Evolutionary conservation across 2,329 filamentous ascomycete species (phyloP), one percentile per base, ranked within the genome.

Genomic region (Cladobotryum mycophilum): DNA sequence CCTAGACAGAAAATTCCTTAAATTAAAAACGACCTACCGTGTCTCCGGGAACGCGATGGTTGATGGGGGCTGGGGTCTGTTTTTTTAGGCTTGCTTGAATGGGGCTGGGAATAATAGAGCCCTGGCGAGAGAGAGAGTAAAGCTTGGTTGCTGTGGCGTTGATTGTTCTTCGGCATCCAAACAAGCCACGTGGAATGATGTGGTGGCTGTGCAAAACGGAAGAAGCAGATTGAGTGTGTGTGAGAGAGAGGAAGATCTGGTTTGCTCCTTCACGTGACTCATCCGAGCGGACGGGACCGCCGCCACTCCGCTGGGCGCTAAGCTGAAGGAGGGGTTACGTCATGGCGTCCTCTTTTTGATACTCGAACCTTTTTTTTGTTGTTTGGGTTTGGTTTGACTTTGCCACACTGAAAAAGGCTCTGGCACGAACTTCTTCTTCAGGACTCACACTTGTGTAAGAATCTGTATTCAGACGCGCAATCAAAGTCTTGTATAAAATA

Each of bases 171-270:
- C 14, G 11, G 30, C 42, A 18, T 35, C 20, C 17, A 20, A 11
- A 41, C 47, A 18, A 48, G 49, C 49, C 49, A 51, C 49, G 49
- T 51, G 49, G 49, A 38, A 41, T 51, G 37, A 33, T 14, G 34
- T n/a, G 38, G 49, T 51, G 49, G 49, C 49, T 42, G 49, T 51
- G 49, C 49, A 40, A 30, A 43, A 25, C 42, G 41, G 22, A 8
- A 3, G 30, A 13, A 9, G n/a, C 8, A 30, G 25, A 30, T 30
- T 20, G 20, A 20, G 20, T 20, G 20, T 20, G 20, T 20, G 20
- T 20, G 20, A 3, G 20, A 20, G 20, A 20, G 20, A 20, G 20
- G 20, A 20, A 20, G 20, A 20, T 20, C 20, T 20, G 20, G 3
- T 38, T n/a, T 25, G 20, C 41, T 42, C 20, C 20, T 15, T 44